Evolutionary conservation across 805 yeast species (phyloP), one percentile per base, ranked within the genome.

Genomic region (Saturnispora ahearnii): DNA sequence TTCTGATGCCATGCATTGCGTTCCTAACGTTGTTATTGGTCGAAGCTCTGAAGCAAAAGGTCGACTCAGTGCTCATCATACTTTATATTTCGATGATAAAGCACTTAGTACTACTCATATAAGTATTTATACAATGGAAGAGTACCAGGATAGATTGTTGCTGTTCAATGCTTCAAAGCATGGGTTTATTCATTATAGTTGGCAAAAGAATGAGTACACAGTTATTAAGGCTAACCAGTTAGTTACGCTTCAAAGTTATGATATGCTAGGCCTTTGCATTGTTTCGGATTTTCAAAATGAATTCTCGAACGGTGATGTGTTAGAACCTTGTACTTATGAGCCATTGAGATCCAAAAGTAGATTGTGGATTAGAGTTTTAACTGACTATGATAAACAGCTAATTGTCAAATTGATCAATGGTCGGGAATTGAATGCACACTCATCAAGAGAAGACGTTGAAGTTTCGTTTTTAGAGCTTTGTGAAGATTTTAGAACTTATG

Each of bases 51-150:
- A 48, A 2, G 21, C 32, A 3, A 51, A 32, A n/a, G 48, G 51
- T n/a, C 34, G 34, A 9, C 31, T 45, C 12, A 46, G 59, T 34
- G 46, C 31, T 30, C 52, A 50, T 33, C 33, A 49, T 18, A 50
- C 56, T 3, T 48, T 62, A 5, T 60, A 50, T 32, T 60, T 57
- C 31, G 48, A 55, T 22, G 59, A 61, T 36, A 46, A 48, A 6
- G 56, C 65, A 1, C 40, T 64, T 10, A 63, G 67, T 50, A 60
- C 61, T 3, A 38, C 45, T 3, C 67, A 64, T 48, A 22, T 55
- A 31, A 44, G 40, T 8, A n/a, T 47, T 36, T 51, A 46, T 34
- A 42, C 28, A 21, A 13, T 28, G 13, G 12, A 12, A 3, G 21
- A 18, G 10, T 10, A 22, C 3, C 26, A 47, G 7, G 38, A 34